Percentiles rank a stretch among this genome's conserved stretches.
Evolutionary conservation across 768 basidiomycete species (phyloP).

Genomic region (Lactifluus rugatus): DNA sequence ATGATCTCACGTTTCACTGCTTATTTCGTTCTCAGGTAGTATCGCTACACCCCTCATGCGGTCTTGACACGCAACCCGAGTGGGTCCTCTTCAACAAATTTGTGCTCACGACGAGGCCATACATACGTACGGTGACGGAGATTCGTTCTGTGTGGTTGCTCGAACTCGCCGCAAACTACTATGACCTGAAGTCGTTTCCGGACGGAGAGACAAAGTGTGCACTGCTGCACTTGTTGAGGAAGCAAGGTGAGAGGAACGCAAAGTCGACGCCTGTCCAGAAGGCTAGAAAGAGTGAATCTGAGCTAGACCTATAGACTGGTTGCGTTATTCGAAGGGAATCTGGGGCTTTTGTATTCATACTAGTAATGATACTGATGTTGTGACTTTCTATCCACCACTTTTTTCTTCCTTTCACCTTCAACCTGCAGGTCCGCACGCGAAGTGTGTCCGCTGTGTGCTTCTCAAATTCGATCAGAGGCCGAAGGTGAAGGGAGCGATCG

Average conservation of each 20-base stretch:
- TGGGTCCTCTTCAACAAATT: conserved; percentile 96
- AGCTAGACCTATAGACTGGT: no score
- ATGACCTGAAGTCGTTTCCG: conserved; percentile 53
- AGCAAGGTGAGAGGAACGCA: background rate
- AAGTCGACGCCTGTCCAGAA: background rate
- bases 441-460: no score
- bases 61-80: conserved; percentile 77
- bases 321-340: no score
- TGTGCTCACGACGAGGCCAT: conserved; percentile 37
- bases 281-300: no score
- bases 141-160: conserved; percentile 78
- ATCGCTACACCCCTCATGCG: conserved; percentile 76
- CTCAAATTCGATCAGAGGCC: no score
- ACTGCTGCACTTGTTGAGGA: conserved; percentile 9
- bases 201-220: conserved; percentile 65
- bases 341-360: no score
- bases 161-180: conserved; percentile 57
- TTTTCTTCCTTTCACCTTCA: no score
- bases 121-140: conserved; percentile 83
- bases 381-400: no score
- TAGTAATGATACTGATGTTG: no score
- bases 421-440: no score
- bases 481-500: no score
- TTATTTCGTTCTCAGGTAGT: conserved; percentile 43
- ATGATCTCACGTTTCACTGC: no score